Base-by-base conservation (phyloP, 306 rosid genomes). In the Psophocarpus tetragonolobus region DNA sequence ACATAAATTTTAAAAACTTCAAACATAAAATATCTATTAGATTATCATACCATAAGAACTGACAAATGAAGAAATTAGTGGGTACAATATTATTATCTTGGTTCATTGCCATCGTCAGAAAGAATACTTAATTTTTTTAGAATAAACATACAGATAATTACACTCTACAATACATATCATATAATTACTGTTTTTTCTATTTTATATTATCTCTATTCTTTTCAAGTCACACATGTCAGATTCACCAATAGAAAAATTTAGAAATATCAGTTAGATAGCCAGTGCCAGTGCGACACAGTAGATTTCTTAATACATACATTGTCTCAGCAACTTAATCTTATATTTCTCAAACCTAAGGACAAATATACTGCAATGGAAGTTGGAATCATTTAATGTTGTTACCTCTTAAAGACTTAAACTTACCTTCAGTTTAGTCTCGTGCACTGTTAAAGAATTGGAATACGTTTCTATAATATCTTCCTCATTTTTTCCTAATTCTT, bases 351-450 rank as follows among this genome's bases (percentile, higher is more conserved):
- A 30, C 38, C 38, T 6, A 57, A 30, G 63, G 21, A 68, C 17
- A 44, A 48, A 5, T 6, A 29, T 30, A 74, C 38, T 30, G 39
- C 54, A 69, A 15, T 47, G 41, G 63, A 71, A 63, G 47, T 36
- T 54, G 48, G 54, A 75, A 53, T 35, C 20, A 36, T 29, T 35
- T 26, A 66, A 29, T 47, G 18, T 4, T 47, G 68, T 32, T 44
- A 38, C 66, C 53, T 26, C 50, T 56, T 41, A 10, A 8, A 56
- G 44, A 18, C 50, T 56, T 41, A 10, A 8, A 56, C 71, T 81
- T 80, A 88, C 99, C 98, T 96, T 96, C 61, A 93, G 91, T 78
- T 96, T 96, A 60, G 99, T 96, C 83, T 96, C 99, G 41, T 96
- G 97, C 35, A 96, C 98, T 41, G 98, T 93, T 44, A 96, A 44